Conservation (phyloP, 441 rosid genomes). For the Populus hybrid region DNA sequence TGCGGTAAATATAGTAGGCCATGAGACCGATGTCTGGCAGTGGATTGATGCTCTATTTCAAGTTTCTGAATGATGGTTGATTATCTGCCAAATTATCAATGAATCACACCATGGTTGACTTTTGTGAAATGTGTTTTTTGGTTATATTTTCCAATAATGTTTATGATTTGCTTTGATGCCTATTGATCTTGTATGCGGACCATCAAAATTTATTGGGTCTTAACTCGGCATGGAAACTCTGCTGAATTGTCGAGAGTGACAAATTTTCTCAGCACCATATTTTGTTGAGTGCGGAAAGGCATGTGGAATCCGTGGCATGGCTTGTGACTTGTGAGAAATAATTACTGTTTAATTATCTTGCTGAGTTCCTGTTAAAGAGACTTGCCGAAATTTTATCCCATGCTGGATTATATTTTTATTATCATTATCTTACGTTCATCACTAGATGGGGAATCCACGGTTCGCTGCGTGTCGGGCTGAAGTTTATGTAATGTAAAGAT, state of each 20-base stretch:
- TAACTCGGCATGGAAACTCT: background rate
- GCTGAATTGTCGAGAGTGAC: background rate
- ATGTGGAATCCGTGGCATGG: no score
- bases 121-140: background rate
- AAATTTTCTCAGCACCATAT: no score
- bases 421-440: background rate
- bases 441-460: no score
- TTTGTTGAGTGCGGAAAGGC: no score
- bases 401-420: no score
- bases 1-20: background rate
- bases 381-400: no score
- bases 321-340: no score
- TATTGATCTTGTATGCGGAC: background rate
- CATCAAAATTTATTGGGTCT: background rate
- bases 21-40: constrained; percentile 6
- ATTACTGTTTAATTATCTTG: no score
- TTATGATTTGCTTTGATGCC: background rate
- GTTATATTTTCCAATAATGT: background rate
- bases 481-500: no score
- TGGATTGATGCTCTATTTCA: background rate
- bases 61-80: background rate
- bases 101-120: background rate
- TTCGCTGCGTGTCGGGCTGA: no score
- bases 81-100: background rate
- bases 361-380: no score